These are phyloP conservation scores for Gymnopilus dilepis DNA, from an alignment of 768 basidiomycete species.

Conservation along the genomic window DNA sequence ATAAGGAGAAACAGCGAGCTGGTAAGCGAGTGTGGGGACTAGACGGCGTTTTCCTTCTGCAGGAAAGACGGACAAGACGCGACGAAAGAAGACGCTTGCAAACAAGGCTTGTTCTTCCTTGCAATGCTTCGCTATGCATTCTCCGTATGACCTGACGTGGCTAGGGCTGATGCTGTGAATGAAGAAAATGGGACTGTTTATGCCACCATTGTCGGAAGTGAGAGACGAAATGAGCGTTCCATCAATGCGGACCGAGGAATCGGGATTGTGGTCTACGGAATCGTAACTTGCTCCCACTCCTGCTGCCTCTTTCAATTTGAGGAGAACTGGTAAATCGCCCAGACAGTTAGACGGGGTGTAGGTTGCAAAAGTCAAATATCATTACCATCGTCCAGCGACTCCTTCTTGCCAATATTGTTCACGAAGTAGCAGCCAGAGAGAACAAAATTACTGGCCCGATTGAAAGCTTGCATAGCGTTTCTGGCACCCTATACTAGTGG, in stretches of 20 bases:
- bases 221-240: neutral
- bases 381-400: no score
- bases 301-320: slow-evolving; percentile 6
- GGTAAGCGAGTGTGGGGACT: slow-evolving; percentile 16
- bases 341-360: no score
- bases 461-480: no score
- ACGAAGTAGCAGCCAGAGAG: no score
- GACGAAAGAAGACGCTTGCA: slow-evolving; percentile 13
- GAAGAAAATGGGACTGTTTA: slow-evolving; percentile 6
- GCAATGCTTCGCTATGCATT: slow-evolving; percentile 12
- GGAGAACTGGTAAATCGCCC: neutral
- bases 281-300: slow-evolving; percentile 15
- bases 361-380: no score
- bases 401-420: no score
- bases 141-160: slow-evolving; percentile 8
- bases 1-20: slow-evolving; percentile 12
- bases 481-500: no score
- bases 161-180: slow-evolving; percentile 10
- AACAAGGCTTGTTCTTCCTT: slow-evolving; percentile 5
- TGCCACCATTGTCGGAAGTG: neutral
- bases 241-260: neutral
- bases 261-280: slow-evolving; percentile 10
- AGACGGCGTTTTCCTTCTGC: slow-evolving; percentile 11
- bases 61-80: slow-evolving; percentile 7
- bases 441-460: no score